phyloP scores from a whole-genome alignment of 768 basidiomycete species.

The Pulveroboletus frians region DNA sequence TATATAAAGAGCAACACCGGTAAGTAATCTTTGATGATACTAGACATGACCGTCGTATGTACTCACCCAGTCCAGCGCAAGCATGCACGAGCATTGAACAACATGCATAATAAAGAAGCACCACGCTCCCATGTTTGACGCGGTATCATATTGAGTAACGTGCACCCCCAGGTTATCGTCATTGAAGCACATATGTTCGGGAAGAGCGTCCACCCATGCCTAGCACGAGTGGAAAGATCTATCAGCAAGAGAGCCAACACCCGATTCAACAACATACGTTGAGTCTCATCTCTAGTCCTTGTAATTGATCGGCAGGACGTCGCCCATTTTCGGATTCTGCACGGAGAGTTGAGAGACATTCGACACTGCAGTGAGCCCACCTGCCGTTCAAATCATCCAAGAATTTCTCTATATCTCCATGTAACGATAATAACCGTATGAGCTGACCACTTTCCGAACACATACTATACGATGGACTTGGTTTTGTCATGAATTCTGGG shows the following conservation, averaged over 20 bases:
- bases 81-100: slow-evolving; percentile 60
- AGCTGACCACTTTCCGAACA: slow-evolving; percentile 65
- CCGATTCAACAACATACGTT: slow-evolving; percentile 15
- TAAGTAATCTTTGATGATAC: neutral
- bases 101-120: slow-evolving; percentile 74
- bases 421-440: slow-evolving; percentile 62
- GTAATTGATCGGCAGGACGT: slow-evolving; percentile 32
- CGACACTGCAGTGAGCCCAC: slow-evolving; percentile 5
- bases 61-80: slow-evolving; percentile 62
- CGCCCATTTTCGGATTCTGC: slow-evolving; percentile 24
- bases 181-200: slow-evolving; percentile 65
- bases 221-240: slow-evolving; percentile 22
- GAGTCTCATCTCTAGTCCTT: slow-evolving; percentile 45
- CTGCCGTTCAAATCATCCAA: slow-evolving; percentile 50
- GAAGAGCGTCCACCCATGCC: slow-evolving; percentile 65
- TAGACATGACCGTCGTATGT: neutral
- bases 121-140: slow-evolving; percentile 76
- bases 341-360: slow-evolving; percentile 22
- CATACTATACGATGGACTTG: slow-evolving; percentile 50
- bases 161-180: slow-evolving; percentile 66
- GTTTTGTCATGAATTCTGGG: slow-evolving; percentile 64
- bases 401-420: slow-evolving; percentile 53
- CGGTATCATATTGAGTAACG: slow-evolving; percentile 73
- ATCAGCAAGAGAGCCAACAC: slow-evolving; percentile 4
- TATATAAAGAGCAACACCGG: slow-evolving; percentile 5